Conservation (phyloP, 495 filamentous ascomycete genomes). For the Friedmanniomyces simplex region DNA sequence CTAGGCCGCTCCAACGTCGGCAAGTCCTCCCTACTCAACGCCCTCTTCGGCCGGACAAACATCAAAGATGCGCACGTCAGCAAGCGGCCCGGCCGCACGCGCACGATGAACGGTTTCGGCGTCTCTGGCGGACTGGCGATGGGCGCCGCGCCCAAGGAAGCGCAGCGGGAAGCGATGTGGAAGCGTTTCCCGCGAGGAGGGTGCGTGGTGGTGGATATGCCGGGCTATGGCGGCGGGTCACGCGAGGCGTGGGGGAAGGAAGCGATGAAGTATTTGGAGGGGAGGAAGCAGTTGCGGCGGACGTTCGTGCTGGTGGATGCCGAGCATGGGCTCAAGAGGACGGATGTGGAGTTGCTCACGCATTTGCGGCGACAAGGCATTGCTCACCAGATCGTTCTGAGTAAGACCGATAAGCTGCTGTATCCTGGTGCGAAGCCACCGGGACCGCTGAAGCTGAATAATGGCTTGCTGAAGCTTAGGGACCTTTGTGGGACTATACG, state of each 20-base stretch:
- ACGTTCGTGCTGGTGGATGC: slow-evolving; percentile 77
- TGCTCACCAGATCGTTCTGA: slow-evolving; percentile 68
- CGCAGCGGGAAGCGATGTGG: slow-evolving; percentile 30
- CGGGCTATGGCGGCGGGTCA: slow-evolving; percentile 79
- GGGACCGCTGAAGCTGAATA: slow-evolving; percentile 2
- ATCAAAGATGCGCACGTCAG: slow-evolving; percentile 50
- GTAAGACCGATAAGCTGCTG: slow-evolving; percentile 59
- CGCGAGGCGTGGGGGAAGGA: slow-evolving; percentile 70
- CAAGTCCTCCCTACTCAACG: slow-evolving; percentile 82
- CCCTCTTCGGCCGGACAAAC: slow-evolving; percentile 49
- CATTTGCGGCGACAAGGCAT: slow-evolving; percentile 53
- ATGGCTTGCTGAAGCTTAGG: slow-evolving; percentile 9
- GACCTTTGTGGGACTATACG: slow-evolving; percentile 12
- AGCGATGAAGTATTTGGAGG: slow-evolving; percentile 71
- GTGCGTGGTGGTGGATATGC: slow-evolving; percentile 75
- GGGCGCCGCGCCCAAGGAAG: slow-evolving; percentile 18
- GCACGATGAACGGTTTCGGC: slow-evolving; percentile 74
- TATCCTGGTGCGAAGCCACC: slow-evolving; percentile 15
- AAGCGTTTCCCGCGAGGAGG: slow-evolving; percentile 33
- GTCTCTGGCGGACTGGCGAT: slow-evolving; percentile 43
- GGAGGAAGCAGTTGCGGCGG: slow-evolving; percentile 64
- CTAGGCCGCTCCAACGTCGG: slow-evolving; percentile 85
- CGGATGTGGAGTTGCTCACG: slow-evolving; percentile 55
- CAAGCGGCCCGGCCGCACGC: slow-evolving; percentile 64
- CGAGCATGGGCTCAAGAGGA: slow-evolving; percentile 65